Conservation (phyloP, 129 eudicot species). For the Heracleum sosnowskyi region DNA sequence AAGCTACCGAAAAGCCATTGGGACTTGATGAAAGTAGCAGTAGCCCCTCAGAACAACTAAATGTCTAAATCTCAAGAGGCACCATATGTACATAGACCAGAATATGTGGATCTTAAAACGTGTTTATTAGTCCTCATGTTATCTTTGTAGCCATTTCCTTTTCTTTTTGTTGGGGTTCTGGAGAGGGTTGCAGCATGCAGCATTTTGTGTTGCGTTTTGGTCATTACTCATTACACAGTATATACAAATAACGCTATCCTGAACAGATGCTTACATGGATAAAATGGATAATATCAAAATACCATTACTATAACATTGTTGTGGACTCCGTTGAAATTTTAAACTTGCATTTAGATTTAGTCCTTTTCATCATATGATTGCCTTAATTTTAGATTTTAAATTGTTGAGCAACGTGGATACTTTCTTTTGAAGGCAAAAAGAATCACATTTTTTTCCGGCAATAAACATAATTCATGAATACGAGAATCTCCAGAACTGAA, state of each 20-base stretch:
- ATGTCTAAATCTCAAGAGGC: background rate
- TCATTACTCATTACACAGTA: background rate
- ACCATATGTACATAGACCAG: background rate
- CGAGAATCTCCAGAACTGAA: too few relatives aligned
- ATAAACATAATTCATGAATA: background rate
- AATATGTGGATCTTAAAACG: background rate
- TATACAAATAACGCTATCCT: background rate
- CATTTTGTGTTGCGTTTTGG: background rate
- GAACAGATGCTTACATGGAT: background rate
- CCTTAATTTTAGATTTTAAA: background rate
- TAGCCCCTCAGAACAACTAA: background rate
- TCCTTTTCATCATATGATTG: background rate
- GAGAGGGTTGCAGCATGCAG: background rate
- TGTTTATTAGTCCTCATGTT: background rate
- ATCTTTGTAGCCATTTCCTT: background rate
- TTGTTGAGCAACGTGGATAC: background rate
- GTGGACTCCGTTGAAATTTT: background rate
- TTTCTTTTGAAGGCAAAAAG: background rate
- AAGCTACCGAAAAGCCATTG: background rate
- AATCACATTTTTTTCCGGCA: background rate
- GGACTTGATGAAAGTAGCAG: background rate
- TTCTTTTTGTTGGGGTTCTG: background rate
- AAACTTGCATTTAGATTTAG: background rate
- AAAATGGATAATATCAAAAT: background rate
- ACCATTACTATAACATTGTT: background rate